Percentiles rank a stretch among this genome's conserved stretches.
Evolutionary conservation across 2,329 filamentous ascomycete species (phyloP).

Genomic region (Sordariomycetes sp.): DNA sequence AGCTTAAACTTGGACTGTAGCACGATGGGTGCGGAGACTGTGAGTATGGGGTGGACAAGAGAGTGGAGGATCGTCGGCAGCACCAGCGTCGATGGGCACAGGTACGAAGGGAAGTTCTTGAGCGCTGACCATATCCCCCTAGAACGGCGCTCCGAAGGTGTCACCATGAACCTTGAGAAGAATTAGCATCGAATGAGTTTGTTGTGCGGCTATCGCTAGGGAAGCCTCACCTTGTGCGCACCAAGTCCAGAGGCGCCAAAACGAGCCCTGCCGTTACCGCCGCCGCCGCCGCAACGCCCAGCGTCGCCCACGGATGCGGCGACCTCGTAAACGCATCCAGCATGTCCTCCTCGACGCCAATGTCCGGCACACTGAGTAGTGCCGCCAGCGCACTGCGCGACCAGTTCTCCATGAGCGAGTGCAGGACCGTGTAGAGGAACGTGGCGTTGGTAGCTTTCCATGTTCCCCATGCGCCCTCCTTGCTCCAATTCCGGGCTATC

Average conservation of each 20-base stretch:
- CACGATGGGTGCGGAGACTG: constrained; percentile 72
- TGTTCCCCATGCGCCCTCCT: constrained; percentile 80
- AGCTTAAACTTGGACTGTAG: constrained; percentile 77
- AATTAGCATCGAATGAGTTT: constrained; percentile 14
- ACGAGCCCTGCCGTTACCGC: constrained; percentile 66
- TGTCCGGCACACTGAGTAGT: constrained; percentile 78
- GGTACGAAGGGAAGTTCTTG: constrained; percentile 65
- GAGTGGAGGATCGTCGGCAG: constrained; percentile 82
- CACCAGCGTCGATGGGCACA: constrained; percentile 60
- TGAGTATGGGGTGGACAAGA: constrained; percentile 72
- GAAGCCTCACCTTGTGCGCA: constrained; percentile 56
- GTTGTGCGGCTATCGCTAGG: neutral
- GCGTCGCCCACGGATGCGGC: constrained; percentile 69
- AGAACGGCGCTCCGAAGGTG: constrained; percentile 62
- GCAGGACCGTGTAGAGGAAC: constrained; percentile 80
- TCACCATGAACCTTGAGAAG: constrained; percentile 62
- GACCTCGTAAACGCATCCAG: constrained; percentile 57
- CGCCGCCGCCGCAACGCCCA: constrained; percentile 58
- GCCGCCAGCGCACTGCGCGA: constrained; percentile 84
- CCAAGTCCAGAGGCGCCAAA: constrained; percentile 78
- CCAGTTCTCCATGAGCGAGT: constrained; percentile 85
- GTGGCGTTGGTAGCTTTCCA: constrained; percentile 93
- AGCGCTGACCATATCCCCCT: constrained; percentile 72
- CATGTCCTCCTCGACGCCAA: constrained; percentile 59
- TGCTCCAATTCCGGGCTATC: constrained; percentile 77